Base-by-base conservation (phyloP, 768 basidiomycete genomes). In the Hortiboletus campestris region DNA sequence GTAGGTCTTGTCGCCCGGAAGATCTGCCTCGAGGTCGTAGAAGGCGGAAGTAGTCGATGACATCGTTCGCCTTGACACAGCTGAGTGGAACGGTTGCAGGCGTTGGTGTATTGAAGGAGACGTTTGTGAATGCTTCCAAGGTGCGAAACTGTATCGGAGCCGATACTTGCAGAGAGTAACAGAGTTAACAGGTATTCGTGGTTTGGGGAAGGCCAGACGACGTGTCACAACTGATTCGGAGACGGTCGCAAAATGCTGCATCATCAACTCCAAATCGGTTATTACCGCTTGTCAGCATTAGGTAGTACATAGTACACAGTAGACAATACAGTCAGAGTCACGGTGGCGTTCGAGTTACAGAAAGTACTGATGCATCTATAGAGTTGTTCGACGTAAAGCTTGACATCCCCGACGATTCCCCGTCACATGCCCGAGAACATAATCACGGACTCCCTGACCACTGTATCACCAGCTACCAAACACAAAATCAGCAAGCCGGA, bases 1-100 rank as follows among this genome's bases (percentile, higher is more conserved):
- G 55, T 78, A 88, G 10, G 71, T 67, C 58, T 83, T 74, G 29
- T 76, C 80, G 36, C 74, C 74, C 1, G 88, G 86, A 29, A 80
- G 72, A 38, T 84, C 82, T 19, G 86, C 83, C 64, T 87, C 86
- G 63, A 91, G 78, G 46, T 80, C 78, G 70, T 91, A 83, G 73
- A 91, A 91, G 13, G 74, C 66, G 22, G 64, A 1, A 3, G 76
- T 63, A 10, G 63, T 53, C 1, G 68, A 49, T 3, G 63, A 56
- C 68, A 72, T 72, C 2, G 59, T 55, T 45, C 44, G 64, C 34
- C 44, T 62, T 51, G 60, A 46, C 19, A 16, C 5, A 11, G 54
- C 57, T 9, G 60, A 57, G 39, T 60, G 51, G 20, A 66, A 41
- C 38, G 22, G 43, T 29, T 22, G 67, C 16, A 45, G 43, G 22